Conservation (phyloP, 2,329 filamentous ascomycete species). For the Fusarium chlamydosporum region DNA sequence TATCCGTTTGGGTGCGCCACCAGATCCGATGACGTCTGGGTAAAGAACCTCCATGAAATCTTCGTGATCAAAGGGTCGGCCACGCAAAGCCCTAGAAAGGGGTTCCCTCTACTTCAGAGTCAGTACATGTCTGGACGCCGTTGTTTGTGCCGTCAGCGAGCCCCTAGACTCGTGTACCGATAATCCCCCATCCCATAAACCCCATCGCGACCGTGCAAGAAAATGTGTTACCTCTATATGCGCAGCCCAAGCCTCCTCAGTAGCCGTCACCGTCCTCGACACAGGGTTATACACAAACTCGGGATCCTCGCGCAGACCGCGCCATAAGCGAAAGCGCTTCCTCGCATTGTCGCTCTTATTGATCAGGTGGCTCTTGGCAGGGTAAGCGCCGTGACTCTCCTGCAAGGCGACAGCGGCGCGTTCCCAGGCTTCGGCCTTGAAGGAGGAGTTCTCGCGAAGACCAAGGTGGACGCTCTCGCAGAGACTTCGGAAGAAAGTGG, state of each 20-base stretch:
- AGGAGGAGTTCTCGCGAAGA: constrained; percentile 70
- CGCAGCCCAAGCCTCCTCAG: constrained; percentile 69
- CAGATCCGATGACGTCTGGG: constrained; percentile 71
- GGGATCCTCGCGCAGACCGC: constrained; percentile 69
- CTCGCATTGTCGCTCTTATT: constrained; percentile 75
- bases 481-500: constrained; percentile 72
- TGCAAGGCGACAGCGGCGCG: constrained; percentile 68
- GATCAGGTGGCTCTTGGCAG: constrained; percentile 73
- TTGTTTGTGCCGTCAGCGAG: background rate
- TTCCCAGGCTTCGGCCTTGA: constrained; percentile 73
- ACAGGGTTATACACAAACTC: constrained; percentile 68
- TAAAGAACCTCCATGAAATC: constrained; percentile 73
- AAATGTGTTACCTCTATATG: constrained; percentile 67
- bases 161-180: constrained; percentile 14
- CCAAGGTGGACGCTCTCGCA: constrained; percentile 71
- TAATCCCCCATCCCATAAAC: constrained; percentile 6
- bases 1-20: constrained; percentile 71
- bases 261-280: constrained; percentile 66
- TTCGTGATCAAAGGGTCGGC: constrained; percentile 72
- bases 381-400: constrained; percentile 68
- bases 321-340: constrained; percentile 74
- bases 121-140: constrained; percentile 30
- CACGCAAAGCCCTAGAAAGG: constrained; percentile 68
- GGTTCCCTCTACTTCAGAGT: constrained; percentile 65
- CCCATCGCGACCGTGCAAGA: constrained; percentile 18